phyloP scores from a whole-genome alignment of 805 yeast genomes.

The Sugiyamaella boreocaroliniensis region DNA sequence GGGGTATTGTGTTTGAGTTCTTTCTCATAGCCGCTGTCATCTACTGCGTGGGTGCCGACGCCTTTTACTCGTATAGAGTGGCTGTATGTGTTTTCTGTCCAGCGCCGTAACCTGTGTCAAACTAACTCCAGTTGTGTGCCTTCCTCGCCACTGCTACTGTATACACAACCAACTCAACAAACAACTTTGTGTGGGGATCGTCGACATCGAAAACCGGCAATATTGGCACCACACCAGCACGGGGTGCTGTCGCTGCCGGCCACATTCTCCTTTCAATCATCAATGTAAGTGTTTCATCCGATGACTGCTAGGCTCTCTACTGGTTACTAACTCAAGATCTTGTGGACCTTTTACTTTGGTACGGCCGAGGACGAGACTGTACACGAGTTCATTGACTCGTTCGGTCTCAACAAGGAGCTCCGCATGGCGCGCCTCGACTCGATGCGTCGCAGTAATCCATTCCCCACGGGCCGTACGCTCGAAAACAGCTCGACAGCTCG shows the following conservation, averaged over 20 bases:
- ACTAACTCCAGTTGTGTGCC: slow-evolving; percentile 36
- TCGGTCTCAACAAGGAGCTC: slow-evolving; percentile 41
- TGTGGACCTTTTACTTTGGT: slow-evolving; percentile 88
- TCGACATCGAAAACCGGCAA: neutral
- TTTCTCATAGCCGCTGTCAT: slow-evolving; percentile 47
- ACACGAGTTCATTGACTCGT: slow-evolving; percentile 78
- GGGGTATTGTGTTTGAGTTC: slow-evolving; percentile 85
- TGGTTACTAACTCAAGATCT: slow-evolving; percentile 29
- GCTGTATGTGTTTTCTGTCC: slow-evolving; percentile 11
- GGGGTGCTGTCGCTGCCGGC: slow-evolving; percentile 90
- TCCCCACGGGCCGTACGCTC: slow-evolving; percentile 5
- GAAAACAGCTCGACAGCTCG: slow-evolving; percentile 6
- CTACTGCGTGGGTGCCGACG: slow-evolving; percentile 51
- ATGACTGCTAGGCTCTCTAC: neutral
- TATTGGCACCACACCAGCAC: slow-evolving; percentile 42
- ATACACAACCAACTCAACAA: slow-evolving; percentile 79
- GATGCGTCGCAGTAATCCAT: slow-evolving; percentile 3
- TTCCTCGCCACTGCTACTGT: slow-evolving; percentile 65
- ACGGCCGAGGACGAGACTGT: slow-evolving; percentile 85
- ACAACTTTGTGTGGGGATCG: slow-evolving; percentile 59
- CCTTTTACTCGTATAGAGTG: slow-evolving; percentile 59
- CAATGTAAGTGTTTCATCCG: slow-evolving; percentile 41
- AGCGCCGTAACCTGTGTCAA: neutral
- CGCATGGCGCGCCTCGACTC: neutral
- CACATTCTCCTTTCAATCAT: slow-evolving; percentile 74